Conservation (phyloP, 495 filamentous ascomycete genomes). For the Penicillium fimorum region DNA sequence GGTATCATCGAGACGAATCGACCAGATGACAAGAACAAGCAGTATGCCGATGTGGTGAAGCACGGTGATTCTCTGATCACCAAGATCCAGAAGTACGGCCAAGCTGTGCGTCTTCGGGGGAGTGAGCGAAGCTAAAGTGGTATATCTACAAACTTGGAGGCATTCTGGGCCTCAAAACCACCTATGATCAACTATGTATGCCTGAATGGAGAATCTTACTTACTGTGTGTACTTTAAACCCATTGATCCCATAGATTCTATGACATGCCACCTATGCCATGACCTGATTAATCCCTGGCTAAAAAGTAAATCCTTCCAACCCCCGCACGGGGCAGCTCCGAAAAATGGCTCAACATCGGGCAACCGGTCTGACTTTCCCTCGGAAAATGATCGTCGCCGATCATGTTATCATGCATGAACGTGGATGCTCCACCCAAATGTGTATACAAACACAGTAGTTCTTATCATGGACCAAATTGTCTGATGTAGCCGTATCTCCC, state of each 20-base stretch:
- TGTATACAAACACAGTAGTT: not conserved
- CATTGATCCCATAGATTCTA: not conserved
- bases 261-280: not conserved
- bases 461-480: not conserved
- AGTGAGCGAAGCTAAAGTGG: slow-evolving; percentile 71
- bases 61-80: slow-evolving; percentile 96
- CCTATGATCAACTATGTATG: slow-evolving; percentile 11
- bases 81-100: slow-evolving; percentile 98
- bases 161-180: slow-evolving; percentile 8
- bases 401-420: not conserved
- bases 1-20: slow-evolving; percentile 97
- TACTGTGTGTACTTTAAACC: not conserved
- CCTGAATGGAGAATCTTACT: slow-evolving; percentile 9
- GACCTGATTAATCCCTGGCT: slow-evolving; percentile 1
- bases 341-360: slow-evolving; percentile 11
- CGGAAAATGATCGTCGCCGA: slow-evolving; percentile 17
- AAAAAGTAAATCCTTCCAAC: not conserved
- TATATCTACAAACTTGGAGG: slow-evolving; percentile 6
- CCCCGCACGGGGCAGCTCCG: slow-evolving; percentile 13
- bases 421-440: not conserved
- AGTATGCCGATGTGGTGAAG: slow-evolving; percentile 95
- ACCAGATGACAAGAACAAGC: slow-evolving; percentile 98
- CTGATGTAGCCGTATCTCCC: slow-evolving; percentile 3
- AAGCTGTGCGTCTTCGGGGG: slow-evolving; percentile 88
- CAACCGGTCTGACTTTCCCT: slow-evolving; percentile 19